These are phyloP conservation scores for Laburnicola sp. DNA, from an alignment of 2,329 filamentous ascomycete species.

Conservation along the genomic window DNA sequence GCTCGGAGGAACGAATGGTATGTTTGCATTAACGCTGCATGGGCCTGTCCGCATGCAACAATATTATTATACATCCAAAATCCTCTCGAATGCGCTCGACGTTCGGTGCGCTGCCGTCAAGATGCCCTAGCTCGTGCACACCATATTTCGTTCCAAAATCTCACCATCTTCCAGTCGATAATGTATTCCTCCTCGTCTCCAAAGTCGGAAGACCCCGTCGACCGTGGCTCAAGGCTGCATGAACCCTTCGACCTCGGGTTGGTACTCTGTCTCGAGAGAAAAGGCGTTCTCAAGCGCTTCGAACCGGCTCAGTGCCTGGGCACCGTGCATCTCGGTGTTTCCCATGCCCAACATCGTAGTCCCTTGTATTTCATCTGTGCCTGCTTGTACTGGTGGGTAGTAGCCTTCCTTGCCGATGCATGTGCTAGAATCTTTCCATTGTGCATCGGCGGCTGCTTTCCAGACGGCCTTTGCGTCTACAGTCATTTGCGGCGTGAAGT, in stretches of 20 bases:
- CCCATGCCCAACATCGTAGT: slow-evolving; percentile 32
- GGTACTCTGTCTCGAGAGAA: slow-evolving; percentile 33
- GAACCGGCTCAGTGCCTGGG: slow-evolving; percentile 24
- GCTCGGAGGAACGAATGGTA: background rate
- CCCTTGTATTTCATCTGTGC: background rate
- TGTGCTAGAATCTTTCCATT: slow-evolving; percentile 37
- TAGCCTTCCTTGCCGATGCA: slow-evolving; percentile 34
- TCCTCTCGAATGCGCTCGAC: slow-evolving; percentile 8
- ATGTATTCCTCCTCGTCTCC: background rate
- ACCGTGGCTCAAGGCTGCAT: slow-evolving; percentile 35
- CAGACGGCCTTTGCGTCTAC: slow-evolving; percentile 43
- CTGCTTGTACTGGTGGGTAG: slow-evolving; percentile 22
- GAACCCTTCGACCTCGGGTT: slow-evolving; percentile 36
- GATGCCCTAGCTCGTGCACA: background rate
- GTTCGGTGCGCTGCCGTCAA: background rate
- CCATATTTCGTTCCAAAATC: background rate
- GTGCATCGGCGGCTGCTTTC: slow-evolving; percentile 45
- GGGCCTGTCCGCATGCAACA: background rate
- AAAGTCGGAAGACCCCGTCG: background rate
- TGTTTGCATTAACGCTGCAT: slow-evolving; percentile 3
- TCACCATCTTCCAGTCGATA: background rate
- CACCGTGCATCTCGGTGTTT: slow-evolving; percentile 18
- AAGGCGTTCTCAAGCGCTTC: slow-evolving; percentile 34
- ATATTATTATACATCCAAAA: background rate
- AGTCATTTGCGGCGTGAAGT: slow-evolving; percentile 48